These are phyloP conservation scores for Geoglossum glabrum DNA, from an alignment of 495 filamentous ascomycete genomes.

Conservation along the genomic window DNA sequence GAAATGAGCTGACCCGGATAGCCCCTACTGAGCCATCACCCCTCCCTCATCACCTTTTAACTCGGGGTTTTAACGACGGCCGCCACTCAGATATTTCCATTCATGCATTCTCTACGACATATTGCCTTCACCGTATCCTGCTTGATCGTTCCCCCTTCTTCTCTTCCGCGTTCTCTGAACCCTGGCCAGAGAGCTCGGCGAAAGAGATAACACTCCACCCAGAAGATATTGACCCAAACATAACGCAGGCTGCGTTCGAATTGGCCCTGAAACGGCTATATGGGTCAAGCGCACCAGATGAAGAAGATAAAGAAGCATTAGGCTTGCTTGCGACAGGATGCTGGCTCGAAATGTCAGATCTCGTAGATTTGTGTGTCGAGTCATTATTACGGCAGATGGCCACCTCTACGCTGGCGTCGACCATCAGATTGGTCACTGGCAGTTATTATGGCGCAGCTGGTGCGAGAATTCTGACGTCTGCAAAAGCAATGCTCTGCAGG, in stretches of 20 bases:
- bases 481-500: constrained; percentile 38
- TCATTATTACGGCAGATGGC: constrained; percentile 33
- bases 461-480: constrained; percentile 31
- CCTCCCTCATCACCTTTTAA: constrained; percentile 35
- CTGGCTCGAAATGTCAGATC: constrained; percentile 38
- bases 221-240: constrained; percentile 34
- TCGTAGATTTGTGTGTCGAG: constrained; percentile 33
- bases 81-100: constrained; percentile 36
- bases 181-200: constrained; percentile 34
- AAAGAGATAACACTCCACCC: constrained; percentile 35
- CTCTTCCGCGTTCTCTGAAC: constrained; percentile 31
- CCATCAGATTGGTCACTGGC: constrained; percentile 33
- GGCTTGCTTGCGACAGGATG: constrained; percentile 37
- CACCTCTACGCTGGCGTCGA: constrained; percentile 23
- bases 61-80: constrained; percentile 32
- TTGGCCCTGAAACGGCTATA: constrained; percentile 36
- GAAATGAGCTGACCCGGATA: not conserved
- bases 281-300: constrained; percentile 24
- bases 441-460: constrained; percentile 39
- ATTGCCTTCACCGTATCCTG: constrained; percentile 33
- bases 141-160: constrained; percentile 41
- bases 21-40: constrained; percentile 20
- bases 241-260: constrained; percentile 35
- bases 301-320: constrained; percentile 34
- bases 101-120: constrained; percentile 30